These are phyloP conservation scores for Sphagnum tenellum DNA, from an alignment of 225 moss, liverwort and hornwort genomes.

Conservation along the genomic window DNA sequence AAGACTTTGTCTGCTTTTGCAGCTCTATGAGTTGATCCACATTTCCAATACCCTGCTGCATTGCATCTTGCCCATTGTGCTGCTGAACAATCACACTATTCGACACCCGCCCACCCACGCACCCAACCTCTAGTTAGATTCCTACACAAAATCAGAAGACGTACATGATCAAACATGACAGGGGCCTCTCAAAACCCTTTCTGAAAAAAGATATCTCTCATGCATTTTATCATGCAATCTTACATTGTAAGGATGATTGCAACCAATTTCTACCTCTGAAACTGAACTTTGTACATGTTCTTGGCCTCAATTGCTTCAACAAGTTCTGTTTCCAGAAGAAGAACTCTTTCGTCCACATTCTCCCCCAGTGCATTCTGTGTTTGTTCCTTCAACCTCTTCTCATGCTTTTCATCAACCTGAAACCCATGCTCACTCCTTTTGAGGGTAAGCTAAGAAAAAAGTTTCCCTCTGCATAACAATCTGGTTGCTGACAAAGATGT, in stretches of 20 bases:
- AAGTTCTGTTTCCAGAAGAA: slow-evolving; percentile 76
- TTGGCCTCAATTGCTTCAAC: slow-evolving; percentile 80
- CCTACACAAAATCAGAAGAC: too few relatives aligned
- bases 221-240: too few relatives aligned
- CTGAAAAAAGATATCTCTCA: too few relatives aligned
- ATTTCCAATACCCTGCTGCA: slow-evolving; percentile 79
- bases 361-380: slow-evolving; percentile 66
- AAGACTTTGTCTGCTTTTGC: slow-evolving; percentile 56
- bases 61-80: slow-evolving; percentile 84
- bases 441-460: not conserved
- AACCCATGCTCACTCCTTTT: not conserved
- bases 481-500: too few relatives aligned
- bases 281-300: slow-evolving; percentile 87
- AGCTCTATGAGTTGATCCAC: slow-evolving; percentile 68
- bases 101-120: not conserved
- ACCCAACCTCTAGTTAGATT: not conserved
- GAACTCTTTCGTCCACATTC: slow-evolving; percentile 62
- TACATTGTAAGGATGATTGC: too few relatives aligned
- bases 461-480: too few relatives aligned
- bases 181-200: too few relatives aligned
- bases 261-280: slow-evolving; percentile 42
- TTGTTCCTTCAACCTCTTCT: slow-evolving; percentile 58
- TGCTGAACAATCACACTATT: slow-evolving; percentile 88
- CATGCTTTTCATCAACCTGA: slow-evolving; percentile 77
- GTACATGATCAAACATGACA: too few relatives aligned